Evolutionary conservation across 2,329 filamentous ascomycete species (phyloP), one percentile per base, ranked within the genome.

Genomic region (Penicillium oxalicum): DNA sequence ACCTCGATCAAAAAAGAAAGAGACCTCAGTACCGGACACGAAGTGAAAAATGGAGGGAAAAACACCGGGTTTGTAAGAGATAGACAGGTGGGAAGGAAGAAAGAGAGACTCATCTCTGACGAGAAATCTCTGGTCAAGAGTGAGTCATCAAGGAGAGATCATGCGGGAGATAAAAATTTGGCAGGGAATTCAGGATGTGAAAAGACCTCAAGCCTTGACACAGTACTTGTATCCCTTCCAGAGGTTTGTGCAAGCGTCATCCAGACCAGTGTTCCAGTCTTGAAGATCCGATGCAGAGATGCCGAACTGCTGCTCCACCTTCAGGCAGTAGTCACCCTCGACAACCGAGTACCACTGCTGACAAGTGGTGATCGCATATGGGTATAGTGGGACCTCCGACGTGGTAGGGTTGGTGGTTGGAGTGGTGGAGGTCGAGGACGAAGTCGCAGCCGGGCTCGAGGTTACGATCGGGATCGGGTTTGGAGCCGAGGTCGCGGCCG

Each of bases 171-270:
- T 9, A 9, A 9, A 26, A 13, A 27, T 40, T 28, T 29, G 12
- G n/a, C 37, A 32, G 39, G 34, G 28, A 35, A 47, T 18, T 37
- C 29, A 29, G 25, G 24, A 28, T 32, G 29, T 7, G 25, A 8
- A 11, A 32, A 28, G 25, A 43, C 27, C 29, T 49, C 37, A 49
- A 26, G 58, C 58, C 47, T 55, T 52, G 13, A 63, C 48, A 51
- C 61, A 64, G 45, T 64, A 64, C 50, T 60, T 53, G 50, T 64
- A 64, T 50, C 62, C 65, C 25, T 58, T 54, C 55, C 62, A 61
- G 28, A 68, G 55, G 51, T 67, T 65, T 2, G 56, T 50, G 55
- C 65, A 68, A 12, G 49, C 42, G 33, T 51, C 44, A 11, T 66
- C 49, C 44, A 67, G 52, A 28, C 57, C 60, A 4, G 60, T 45